Evolutionary conservation across 2,329 filamentous ascomycete genomes (phyloP).

Genomic region (Colletotrichum sp.): DNA sequence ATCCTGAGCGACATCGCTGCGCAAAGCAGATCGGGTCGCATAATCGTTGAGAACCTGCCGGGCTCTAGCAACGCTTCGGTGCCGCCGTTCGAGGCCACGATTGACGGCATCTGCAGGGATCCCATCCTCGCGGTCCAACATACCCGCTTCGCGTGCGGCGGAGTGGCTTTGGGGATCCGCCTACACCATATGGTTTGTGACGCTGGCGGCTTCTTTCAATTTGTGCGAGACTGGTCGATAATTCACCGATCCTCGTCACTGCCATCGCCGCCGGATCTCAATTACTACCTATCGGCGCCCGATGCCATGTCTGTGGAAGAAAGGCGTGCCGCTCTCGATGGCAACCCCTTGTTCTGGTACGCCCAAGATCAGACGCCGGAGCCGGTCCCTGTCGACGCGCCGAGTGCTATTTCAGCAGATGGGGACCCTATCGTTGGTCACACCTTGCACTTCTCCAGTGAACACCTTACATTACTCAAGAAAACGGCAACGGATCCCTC

Average conservation of each 20-base stretch:
- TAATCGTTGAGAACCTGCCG: background rate
- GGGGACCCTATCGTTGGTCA: background rate
- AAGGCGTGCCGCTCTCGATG: background rate
- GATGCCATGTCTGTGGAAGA: background rate
- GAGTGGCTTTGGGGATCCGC: background rate
- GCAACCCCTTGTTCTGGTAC: background rate
- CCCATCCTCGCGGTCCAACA: background rate
- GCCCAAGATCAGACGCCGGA: accelerated
- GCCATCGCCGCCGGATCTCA: background rate
- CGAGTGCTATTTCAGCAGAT: too few relatives aligned
- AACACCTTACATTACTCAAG: accelerated
- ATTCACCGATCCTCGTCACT: background rate
- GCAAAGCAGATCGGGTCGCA: background rate
- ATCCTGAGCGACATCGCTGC: background rate
- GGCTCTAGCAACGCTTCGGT: background rate
- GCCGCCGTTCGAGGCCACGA: background rate
- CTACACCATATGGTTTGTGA: background rate
- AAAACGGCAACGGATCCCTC: background rate
- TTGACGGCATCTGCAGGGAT: background rate
- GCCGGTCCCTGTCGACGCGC: background rate
- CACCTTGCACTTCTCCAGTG: background rate
- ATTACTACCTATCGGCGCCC: background rate
- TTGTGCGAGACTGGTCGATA: background rate
- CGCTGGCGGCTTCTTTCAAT: background rate
- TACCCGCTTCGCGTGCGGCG: background rate